Conservation (phyloP, 139 green algal genomes). For the Chlamydomonas applanata region DNA sequence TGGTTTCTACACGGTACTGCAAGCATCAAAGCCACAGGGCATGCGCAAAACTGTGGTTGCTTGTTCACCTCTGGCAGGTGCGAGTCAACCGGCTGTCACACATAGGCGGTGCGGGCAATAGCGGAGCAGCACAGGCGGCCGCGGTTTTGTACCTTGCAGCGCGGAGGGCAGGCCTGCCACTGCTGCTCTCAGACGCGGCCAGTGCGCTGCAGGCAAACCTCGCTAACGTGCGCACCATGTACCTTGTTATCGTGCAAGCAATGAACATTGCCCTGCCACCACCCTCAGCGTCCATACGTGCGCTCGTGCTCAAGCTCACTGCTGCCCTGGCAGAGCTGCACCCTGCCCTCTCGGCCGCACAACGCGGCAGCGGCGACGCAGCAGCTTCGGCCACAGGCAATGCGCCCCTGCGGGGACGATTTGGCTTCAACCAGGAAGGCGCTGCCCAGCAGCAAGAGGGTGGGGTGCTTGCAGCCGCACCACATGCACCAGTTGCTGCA, state of each 20-base stretch:
- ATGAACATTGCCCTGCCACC: neutral
- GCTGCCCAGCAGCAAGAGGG: neutral
- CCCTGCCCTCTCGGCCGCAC: neutral
- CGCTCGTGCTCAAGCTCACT: neutral
- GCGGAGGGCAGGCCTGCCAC: neutral
- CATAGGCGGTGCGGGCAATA: neutral
- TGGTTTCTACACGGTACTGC: no score
- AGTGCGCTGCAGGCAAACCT: neutral
- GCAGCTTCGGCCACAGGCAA: no score
- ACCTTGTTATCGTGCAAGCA: neutral
- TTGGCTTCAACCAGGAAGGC: neutral
- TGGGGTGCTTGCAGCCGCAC: neutral
- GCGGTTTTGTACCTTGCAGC: slow-evolving; percentile 12
- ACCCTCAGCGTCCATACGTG: neutral
- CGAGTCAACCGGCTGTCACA: neutral
- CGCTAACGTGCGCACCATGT: neutral
- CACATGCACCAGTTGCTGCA: neutral
- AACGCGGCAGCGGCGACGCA: neutral
- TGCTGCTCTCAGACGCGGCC: slow-evolving; percentile 21
- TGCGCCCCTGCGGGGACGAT: no score
- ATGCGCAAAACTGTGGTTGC: neutral
- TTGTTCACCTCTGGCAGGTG: neutral
- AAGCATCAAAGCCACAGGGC: neutral
- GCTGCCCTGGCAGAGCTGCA: neutral
- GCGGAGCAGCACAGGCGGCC: neutral